Conservation (phyloP, 495 filamentous ascomycete species). For the Podospora tetraspora region DNA sequence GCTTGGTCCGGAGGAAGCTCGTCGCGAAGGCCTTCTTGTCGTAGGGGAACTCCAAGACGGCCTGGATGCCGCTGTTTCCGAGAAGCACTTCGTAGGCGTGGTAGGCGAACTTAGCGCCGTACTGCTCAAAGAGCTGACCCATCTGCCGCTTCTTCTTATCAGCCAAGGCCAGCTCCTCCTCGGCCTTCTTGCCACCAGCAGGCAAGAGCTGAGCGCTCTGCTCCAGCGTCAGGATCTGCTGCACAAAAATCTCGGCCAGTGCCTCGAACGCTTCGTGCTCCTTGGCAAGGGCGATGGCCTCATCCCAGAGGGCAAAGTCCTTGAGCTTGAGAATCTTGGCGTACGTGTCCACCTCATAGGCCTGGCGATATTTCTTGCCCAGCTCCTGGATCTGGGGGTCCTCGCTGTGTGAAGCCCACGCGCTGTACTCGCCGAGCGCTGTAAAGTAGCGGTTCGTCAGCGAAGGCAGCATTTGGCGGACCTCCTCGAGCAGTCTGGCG, state of each 20-base stretch:
- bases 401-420: slow-evolving; percentile 37
- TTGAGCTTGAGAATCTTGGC: slow-evolving; percentile 49
- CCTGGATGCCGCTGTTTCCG: slow-evolving; percentile 54
- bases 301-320: slow-evolving; percentile 60
- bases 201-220: slow-evolving; percentile 18
- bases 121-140: slow-evolving; percentile 62
- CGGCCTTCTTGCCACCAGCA: slow-evolving; percentile 20
- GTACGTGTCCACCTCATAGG: slow-evolving; percentile 36
- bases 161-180: slow-evolving; percentile 26
- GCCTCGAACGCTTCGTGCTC: slow-evolving; percentile 64
- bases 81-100: slow-evolving; percentile 75
- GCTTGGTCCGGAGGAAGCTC: slow-evolving; percentile 63
- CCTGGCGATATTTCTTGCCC: slow-evolving; percentile 33
- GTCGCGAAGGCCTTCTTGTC: slow-evolving; percentile 64
- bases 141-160: slow-evolving; percentile 36
- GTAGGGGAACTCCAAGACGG: slow-evolving; percentile 60
- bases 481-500: slow-evolving; percentile 28
- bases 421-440: slow-evolving; percentile 37
- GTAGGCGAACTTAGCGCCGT: slow-evolving; percentile 71
- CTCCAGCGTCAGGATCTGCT: slow-evolving; percentile 34
- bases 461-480: slow-evolving; percentile 35
- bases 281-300: slow-evolving; percentile 68
- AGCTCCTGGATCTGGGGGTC: slow-evolving; percentile 29
- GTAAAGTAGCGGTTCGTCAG: slow-evolving; percentile 44
- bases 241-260: slow-evolving; percentile 55